These are phyloP conservation scores for Psophocarpus tetragonolobus DNA, from an alignment of 306 rosid genomes.

Conservation along the genomic window DNA sequence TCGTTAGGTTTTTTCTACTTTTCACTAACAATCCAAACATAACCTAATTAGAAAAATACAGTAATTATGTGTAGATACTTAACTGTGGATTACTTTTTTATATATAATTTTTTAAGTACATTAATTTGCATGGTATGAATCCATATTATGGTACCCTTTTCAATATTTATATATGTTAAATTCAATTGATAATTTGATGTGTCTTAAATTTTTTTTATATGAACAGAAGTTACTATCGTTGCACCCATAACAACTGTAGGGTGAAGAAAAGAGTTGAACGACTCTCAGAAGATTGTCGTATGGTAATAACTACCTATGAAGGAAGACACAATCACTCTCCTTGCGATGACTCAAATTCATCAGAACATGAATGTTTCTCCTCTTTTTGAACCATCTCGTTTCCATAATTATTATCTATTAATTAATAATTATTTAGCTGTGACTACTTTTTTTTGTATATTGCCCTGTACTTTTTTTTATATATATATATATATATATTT, in stretches of 20 bases:
- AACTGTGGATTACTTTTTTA: no score
- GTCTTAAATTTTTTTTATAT: constrained; percentile 4
- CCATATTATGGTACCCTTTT: not conserved
- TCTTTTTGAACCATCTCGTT: constrained; percentile 53
- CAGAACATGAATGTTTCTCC: constrained; percentile 84
- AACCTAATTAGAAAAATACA: no score
- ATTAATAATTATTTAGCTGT: constrained; percentile 21
- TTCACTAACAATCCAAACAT: no score
- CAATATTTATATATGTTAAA: not conserved
- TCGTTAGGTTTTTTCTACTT: no score
- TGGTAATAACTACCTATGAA: constrained; percentile 98
- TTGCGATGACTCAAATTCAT: constrained; percentile 84
- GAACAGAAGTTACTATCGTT: constrained; percentile 88
- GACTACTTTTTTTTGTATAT: constrained; percentile 15
- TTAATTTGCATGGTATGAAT: not conserved
- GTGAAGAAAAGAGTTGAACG: constrained; percentile 98
- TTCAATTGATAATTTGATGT: not conserved
- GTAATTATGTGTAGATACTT: no score
- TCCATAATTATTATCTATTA: not conserved
- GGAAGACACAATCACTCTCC: constrained; percentile 98
- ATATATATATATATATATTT: no score
- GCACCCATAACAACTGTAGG: constrained; percentile 89
- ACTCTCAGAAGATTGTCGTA: constrained; percentile 93
- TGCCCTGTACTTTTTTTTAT: not conserved
- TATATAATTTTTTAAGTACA: no score